Percentiles rank a stretch among this genome's conserved stretches.
These are phyloP conservation scores for Cucurbita moschata DNA, from an alignment of 306 rosid genomes.

Conservation along the genomic window DNA sequence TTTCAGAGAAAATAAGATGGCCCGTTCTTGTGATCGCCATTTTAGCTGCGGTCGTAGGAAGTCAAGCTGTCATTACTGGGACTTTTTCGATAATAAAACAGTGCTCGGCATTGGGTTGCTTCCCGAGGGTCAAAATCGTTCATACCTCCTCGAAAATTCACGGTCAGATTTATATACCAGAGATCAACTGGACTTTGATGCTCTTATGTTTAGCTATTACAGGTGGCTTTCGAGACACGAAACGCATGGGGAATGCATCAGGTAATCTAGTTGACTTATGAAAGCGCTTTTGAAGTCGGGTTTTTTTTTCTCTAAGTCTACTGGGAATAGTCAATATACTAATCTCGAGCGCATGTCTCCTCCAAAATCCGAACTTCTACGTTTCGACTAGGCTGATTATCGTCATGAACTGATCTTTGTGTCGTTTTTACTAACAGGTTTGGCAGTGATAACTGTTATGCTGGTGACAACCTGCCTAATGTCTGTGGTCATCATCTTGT, in stretches of 20 bases:
- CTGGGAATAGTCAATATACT: not conserved
- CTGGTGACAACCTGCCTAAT: conserved; percentile 85
- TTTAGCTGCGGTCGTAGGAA: conserved; percentile 93
- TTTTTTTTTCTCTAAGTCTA: too few species aligned
- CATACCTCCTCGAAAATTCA: conserved; percentile 83
- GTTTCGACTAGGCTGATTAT: not conserved
- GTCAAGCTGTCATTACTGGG: conserved; percentile 91
- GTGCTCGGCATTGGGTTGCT: conserved; percentile 79
- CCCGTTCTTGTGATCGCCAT: conserved; percentile 90
- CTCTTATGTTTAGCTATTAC: conserved; percentile 77
- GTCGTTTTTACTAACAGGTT: conserved; percentile 35
- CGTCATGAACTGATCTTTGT: not conserved
- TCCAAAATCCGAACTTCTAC: not conserved
- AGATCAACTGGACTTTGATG: conserved; percentile 88
- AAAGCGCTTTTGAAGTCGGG: too few species aligned
- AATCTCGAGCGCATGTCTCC: not conserved
- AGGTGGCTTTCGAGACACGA: conserved; percentile 83
- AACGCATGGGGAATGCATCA: conserved; percentile 92
- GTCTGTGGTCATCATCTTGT: conserved; percentile 86
- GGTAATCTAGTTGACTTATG: conserved; percentile 11
- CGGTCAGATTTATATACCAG: conserved; percentile 93
- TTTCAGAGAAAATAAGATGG: conserved; percentile 64
- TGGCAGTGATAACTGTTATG: conserved; percentile 97
- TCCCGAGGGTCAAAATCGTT: conserved; percentile 72
- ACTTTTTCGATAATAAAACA: conserved; percentile 94